A percentile compares a stretch with the other conserved stretches of the same genome.
Conservation (phyloP, 495 filamentous ascomycete species). For the Podospora bellae-mahoneyi region DNA sequence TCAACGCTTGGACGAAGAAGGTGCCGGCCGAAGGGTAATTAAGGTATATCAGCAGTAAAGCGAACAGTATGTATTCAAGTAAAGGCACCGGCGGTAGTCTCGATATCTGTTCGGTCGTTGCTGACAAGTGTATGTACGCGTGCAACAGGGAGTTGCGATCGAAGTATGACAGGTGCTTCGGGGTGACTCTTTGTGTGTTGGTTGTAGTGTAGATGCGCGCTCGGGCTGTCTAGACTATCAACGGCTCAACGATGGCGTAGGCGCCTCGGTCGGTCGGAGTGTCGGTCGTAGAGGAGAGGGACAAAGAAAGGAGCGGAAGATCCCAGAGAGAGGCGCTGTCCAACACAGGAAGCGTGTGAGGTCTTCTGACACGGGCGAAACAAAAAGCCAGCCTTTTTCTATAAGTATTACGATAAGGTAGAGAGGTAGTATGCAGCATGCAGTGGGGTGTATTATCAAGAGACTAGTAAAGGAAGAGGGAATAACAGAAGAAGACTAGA, state of each 20-base stretch:
- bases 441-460: not conserved
- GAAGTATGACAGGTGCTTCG: not conserved
- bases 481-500: slow-evolving; percentile 2
- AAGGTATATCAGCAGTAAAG: not conserved
- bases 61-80: not conserved
- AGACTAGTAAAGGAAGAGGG: not conserved
- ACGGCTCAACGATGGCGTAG: not conserved
- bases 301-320: slow-evolving; percentile 8
- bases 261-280: not conserved
- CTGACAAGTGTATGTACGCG: slow-evolving; percentile 4
- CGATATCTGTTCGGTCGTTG: not conserved
- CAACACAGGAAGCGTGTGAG: not conserved
- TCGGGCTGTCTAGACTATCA: slow-evolving; percentile 2
- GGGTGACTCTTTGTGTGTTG: not conserved
- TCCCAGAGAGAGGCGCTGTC: not conserved
- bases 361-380: slow-evolving; percentile 12
- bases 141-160: not conserved
- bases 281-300: not conserved
- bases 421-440: no score
- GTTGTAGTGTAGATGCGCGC: not conserved
- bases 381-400: slow-evolving; percentile 10
- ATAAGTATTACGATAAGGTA: slow-evolving; percentile 8
- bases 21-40: not conserved
- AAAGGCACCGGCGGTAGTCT: not conserved
- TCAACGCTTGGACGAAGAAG: slow-evolving; percentile 1